Percentiles rank a stretch among this genome's conserved stretches.
phyloP scores from a whole-genome alignment of 108 stramenopile genomes.

The Cyclotella atomus region DNA sequence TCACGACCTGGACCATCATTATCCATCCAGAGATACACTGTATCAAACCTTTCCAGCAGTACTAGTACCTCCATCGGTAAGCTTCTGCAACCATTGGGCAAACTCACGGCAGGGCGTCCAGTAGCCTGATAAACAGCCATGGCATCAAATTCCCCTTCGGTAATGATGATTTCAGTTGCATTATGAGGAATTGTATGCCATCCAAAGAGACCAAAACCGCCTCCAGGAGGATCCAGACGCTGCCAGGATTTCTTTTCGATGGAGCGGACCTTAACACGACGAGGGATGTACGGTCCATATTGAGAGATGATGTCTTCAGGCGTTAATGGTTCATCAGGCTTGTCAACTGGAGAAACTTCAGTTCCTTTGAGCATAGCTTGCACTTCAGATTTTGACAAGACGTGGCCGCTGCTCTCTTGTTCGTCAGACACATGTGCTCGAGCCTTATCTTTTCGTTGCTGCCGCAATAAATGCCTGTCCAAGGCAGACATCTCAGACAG shows the following conservation, averaged over 20 bases:
- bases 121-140: constrained; percentile 98
- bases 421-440: background rate
- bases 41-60: constrained; percentile 90
- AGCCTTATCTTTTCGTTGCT: constrained; percentile 11
- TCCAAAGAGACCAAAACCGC: constrained; percentile 96
- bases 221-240: constrained; percentile 84
- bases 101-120: constrained; percentile 69
- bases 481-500: constrained; percentile 36
- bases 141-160: constrained; percentile 99
- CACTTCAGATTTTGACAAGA: background rate
- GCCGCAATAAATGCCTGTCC: constrained; percentile 27
- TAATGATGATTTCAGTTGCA: constrained; percentile 84
- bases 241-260: constrained; percentile 82
- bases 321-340: background rate
- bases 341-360: background rate
- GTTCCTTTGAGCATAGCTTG: background rate
- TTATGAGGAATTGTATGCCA: constrained; percentile 87
- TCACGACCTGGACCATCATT: constrained; percentile 88
- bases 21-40: constrained; percentile 97
- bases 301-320: constrained; percentile 12
- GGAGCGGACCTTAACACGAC: constrained; percentile 86
- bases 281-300: constrained; percentile 60
- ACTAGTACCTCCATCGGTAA: constrained; percentile 91
- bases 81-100: constrained; percentile 94
- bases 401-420: background rate